Conservation (phyloP, 805 yeast species). For the Metahyphopichia silvanorum region DNA sequence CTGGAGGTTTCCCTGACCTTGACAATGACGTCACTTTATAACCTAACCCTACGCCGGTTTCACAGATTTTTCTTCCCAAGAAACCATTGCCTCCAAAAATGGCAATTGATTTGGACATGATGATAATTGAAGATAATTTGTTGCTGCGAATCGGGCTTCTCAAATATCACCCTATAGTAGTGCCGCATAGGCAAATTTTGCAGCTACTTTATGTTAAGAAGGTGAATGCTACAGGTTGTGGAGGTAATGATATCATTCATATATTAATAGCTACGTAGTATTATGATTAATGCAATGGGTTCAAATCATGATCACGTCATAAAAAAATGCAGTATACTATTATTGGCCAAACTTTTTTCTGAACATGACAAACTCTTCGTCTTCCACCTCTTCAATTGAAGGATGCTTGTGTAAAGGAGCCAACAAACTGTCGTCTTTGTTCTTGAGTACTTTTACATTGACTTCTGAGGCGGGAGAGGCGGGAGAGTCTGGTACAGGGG, state of each 20-base stretch:
- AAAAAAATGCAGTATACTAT: too few species aligned
- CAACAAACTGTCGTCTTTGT: neutral
- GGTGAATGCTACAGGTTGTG: too few species aligned
- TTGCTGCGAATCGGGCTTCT: too few species aligned
- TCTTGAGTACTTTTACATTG: constrained; percentile 2
- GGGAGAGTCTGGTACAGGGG: neutral
- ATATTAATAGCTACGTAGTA: too few species aligned
- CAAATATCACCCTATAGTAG: too few species aligned
- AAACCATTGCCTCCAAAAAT: constrained; percentile 91
- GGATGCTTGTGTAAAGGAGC: constrained; percentile 21
- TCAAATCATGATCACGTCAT: too few species aligned
- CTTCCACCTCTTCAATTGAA: constrained; percentile 30
- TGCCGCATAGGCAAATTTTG: too few species aligned
- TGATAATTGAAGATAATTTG: too few species aligned
- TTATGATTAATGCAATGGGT: too few species aligned
- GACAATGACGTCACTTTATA: constrained; percentile 67
- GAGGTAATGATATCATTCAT: too few species aligned
- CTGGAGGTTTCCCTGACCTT: constrained; percentile 52
- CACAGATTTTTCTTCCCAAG: constrained; percentile 66
- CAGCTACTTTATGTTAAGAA: too few species aligned
- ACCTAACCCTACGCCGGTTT: constrained; percentile 60
- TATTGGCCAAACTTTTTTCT: constrained; percentile 34
- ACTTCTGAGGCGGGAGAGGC: constrained; percentile 2
- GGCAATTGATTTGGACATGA: constrained; percentile 34
- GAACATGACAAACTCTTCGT: constrained; percentile 36